phyloP scores from a whole-genome alignment of 176 grass and related monocot species.

The Alloteropsis semialata region DNA sequence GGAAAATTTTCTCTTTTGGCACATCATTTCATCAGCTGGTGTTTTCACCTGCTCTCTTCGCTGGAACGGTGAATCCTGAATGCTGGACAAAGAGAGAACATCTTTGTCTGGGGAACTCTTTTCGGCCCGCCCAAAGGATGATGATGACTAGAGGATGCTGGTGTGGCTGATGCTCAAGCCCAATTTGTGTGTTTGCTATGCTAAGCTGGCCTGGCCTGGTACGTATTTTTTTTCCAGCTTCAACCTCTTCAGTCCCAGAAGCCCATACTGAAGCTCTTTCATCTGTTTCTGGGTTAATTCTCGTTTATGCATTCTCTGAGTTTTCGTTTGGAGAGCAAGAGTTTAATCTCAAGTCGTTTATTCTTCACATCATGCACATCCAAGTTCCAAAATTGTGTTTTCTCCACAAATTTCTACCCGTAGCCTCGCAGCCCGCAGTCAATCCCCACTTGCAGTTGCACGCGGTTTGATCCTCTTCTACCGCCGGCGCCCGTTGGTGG shows the following conservation, averaged over 20 bases:
- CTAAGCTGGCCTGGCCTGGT: not conserved
- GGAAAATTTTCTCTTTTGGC: not conserved
- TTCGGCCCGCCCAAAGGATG: not conserved
- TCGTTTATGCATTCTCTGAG: not conserved
- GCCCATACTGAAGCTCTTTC: too few species aligned
- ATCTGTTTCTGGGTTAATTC: not conserved
- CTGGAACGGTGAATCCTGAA: not conserved
- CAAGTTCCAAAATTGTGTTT: not conserved
- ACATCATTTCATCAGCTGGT: not conserved
- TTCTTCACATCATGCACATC: not conserved
- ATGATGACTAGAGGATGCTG: not conserved
- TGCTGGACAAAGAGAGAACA: not conserved
- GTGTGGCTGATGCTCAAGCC: not conserved
- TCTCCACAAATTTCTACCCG: not conserved
- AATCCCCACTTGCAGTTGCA: not conserved
- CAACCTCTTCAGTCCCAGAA: not conserved
- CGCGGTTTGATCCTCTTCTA: not conserved
- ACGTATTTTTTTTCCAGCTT: not conserved
- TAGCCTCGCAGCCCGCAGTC: too few species aligned
- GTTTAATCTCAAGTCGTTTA: not conserved
- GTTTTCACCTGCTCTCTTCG: not conserved
- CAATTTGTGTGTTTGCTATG: too few species aligned
- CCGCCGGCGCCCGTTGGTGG: not conserved
- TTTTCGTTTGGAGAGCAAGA: not conserved
- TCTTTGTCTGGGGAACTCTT: not conserved